Evolutionary conservation across 2,329 filamentous ascomycete species (phyloP).

Genomic region (Amphichorda felina): DNA sequence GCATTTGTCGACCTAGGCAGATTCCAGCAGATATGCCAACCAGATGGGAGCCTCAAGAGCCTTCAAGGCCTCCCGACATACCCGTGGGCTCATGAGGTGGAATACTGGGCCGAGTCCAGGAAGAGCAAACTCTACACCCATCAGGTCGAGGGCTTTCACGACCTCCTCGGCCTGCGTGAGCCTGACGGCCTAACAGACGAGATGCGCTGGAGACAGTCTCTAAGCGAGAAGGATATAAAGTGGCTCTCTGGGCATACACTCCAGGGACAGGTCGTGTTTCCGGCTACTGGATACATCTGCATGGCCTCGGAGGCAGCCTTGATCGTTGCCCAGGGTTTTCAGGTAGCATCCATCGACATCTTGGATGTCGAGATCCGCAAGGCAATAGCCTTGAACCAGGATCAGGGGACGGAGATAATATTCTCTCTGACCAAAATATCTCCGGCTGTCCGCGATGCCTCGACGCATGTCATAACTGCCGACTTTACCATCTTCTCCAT

Average conservation of each 20-base stretch:
- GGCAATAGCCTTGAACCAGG: too few species aligned
- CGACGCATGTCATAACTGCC: too few species aligned
- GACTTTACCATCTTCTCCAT: too few species aligned
- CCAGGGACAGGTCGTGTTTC: slow-evolving; percentile 35
- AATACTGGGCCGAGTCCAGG: slow-evolving; percentile 20
- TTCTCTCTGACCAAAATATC: too few species aligned
- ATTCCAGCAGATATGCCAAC: too few species aligned
- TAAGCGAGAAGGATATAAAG: slow-evolving; percentile 33
- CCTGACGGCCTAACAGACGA: slow-evolving; percentile 11
- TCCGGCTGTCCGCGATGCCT: too few species aligned
- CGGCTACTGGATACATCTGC: slow-evolving; percentile 27
- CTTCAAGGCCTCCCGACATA: slow-evolving; percentile 21
- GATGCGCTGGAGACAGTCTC: slow-evolving; percentile 32
- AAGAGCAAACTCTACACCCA: slow-evolving; percentile 11
- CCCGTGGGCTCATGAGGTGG: slow-evolving; percentile 22
- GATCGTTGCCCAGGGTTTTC: background rate
- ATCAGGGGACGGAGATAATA: too few species aligned
- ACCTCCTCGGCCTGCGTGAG: slow-evolving; percentile 26
- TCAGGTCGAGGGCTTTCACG: slow-evolving; percentile 12
- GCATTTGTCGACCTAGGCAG: too few species aligned
- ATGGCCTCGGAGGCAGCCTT: slow-evolving; percentile 28
- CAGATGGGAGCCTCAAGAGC: background rate
- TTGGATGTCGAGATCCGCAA: too few species aligned
- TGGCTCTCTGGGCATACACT: slow-evolving; percentile 45
- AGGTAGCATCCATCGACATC: too few species aligned